Evolutionary conservation across 2,329 filamentous ascomycete species (phyloP).

Genomic region (Aspergillus latus): DNA sequence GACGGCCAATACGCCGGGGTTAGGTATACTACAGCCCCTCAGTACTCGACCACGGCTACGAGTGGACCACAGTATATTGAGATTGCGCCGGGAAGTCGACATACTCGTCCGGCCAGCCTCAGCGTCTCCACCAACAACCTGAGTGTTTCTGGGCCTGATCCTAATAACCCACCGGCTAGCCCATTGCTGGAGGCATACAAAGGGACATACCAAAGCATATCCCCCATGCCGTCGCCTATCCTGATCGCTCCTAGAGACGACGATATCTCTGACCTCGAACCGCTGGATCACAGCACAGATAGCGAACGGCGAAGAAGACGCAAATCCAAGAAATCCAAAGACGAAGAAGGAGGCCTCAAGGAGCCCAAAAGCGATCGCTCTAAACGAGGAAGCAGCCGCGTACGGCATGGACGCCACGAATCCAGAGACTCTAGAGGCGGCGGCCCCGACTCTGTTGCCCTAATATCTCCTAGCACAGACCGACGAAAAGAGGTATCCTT

Average conservation of each 20-base stretch:
- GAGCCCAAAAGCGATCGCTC: conserved; percentile 30
- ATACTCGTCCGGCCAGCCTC: conserved; percentile 32
- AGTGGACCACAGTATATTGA: conserved; percentile 35
- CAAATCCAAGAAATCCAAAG: conserved; percentile 27
- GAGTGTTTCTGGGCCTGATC: conserved; percentile 35
- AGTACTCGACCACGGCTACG: conserved; percentile 26
- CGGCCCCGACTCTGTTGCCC: conserved; percentile 35
- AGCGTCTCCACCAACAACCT: conserved; percentile 44
- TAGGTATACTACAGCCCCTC: conserved; percentile 20
- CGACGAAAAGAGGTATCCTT: conserved; percentile 66
- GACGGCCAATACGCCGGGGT: conserved; percentile 13
- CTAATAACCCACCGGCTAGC: conserved; percentile 63
- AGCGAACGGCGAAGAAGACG: conserved; percentile 29
- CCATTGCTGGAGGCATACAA: conserved; percentile 89
- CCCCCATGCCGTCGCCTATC: conserved; percentile 84
- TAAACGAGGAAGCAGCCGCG: conserved; percentile 23
- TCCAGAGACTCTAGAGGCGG: conserved; percentile 30
- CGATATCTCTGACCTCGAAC: conserved; percentile 53
- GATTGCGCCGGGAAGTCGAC: conserved; percentile 32
- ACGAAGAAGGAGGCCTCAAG: conserved; percentile 34
- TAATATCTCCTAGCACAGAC: conserved; percentile 48
- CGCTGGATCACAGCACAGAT: conserved; percentile 36
- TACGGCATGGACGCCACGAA: conserved; percentile 29
- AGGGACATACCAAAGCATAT: conserved; percentile 91
- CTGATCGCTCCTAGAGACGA: conserved; percentile 58